Percentiles rank a stretch among this genome's conserved stretches.
phyloP scores from a whole-genome alignment of 305 asterid genomes.

The Fraxinus baroniana region DNA sequence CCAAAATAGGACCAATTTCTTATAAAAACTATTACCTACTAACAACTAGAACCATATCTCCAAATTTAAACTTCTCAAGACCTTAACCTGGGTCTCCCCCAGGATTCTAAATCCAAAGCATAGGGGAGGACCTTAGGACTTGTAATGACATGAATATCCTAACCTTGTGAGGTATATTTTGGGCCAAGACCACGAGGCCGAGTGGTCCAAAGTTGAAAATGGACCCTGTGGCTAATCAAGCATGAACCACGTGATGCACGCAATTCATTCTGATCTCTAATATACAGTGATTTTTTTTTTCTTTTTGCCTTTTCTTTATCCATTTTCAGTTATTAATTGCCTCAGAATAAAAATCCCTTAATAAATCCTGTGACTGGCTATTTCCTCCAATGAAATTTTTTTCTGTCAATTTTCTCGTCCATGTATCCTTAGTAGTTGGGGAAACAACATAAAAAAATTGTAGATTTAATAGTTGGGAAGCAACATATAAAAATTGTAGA shows the following conservation, averaged over 20 bases:
- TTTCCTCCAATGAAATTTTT: conserved; percentile 5
- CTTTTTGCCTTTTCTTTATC: conserved; percentile 11
- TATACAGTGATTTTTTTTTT: background rate
- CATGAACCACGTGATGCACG: background rate
- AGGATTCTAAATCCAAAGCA: background rate
- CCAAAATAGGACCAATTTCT: background rate
- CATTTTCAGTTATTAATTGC: conserved; percentile 11
- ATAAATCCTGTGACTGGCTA: background rate
- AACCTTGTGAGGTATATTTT: background rate
- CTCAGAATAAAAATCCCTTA: background rate
- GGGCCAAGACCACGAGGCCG: conserved; percentile 12
- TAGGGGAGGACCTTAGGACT: background rate
- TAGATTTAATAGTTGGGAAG: background rate
- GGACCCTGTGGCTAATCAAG: background rate
- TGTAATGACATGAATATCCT: background rate
- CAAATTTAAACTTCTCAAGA: background rate
- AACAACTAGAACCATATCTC: background rate
- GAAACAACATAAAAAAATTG: background rate
- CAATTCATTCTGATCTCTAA: conserved; percentile 3
- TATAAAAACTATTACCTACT: background rate
- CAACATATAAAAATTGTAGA: background rate
- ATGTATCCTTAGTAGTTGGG: conserved; percentile 3
- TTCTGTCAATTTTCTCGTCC: conserved; percentile 18
- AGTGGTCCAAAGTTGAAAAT: conserved; percentile 2
- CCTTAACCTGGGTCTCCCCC: background rate